Evolutionary conservation across 2,329 filamentous ascomycete genomes (phyloP).

Genomic region (Emmonsiellopsis sp.): DNA sequence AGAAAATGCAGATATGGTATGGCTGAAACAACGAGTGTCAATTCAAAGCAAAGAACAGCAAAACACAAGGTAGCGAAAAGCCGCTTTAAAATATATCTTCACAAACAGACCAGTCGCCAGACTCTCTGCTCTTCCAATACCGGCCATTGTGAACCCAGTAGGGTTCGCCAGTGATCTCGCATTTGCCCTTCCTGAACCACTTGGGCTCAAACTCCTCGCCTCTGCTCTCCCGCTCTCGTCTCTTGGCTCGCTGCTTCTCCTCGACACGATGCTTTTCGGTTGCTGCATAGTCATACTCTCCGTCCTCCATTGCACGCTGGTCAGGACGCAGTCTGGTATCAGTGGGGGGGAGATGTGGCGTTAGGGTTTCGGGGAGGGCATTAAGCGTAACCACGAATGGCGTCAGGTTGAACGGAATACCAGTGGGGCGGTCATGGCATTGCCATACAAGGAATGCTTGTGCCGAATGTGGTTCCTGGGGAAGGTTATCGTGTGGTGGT

Average conservation of each 20-base stretch:
- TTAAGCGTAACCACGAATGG: conserved; percentile 94
- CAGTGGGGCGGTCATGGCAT: conserved; percentile 67
- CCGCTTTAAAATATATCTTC: conserved; percentile 61
- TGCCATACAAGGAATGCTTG: conserved; percentile 91
- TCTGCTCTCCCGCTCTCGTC: conserved; percentile 61
- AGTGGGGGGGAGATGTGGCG: conserved; percentile 72
- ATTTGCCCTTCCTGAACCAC: conserved; percentile 71
- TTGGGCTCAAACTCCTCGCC: conserved; percentile 76
- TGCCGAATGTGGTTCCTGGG: conserved; percentile 52
- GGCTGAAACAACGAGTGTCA: neutral
- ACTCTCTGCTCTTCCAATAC: conserved; percentile 70
- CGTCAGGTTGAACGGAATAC: conserved; percentile 93
- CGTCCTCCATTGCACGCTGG: conserved; percentile 96
- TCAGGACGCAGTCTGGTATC: conserved; percentile 90
- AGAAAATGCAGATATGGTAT: neutral
- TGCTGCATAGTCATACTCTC: conserved; percentile 89
- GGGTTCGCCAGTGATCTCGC: conserved; percentile 73
- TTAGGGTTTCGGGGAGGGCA: conserved; percentile 74
- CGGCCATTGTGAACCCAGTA: conserved; percentile 84
- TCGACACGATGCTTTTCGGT: conserved; percentile 91
- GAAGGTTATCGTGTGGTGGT: conserved; percentile 41
- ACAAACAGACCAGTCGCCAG: conserved; percentile 56
- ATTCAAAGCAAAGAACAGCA: neutral
- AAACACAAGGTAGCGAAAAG: neutral
- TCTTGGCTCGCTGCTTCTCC: conserved; percentile 73